These are phyloP conservation scores for Tetracladium maxilliforme DNA, from an alignment of 2,329 filamentous ascomycete genomes.

Conservation along the genomic window DNA sequence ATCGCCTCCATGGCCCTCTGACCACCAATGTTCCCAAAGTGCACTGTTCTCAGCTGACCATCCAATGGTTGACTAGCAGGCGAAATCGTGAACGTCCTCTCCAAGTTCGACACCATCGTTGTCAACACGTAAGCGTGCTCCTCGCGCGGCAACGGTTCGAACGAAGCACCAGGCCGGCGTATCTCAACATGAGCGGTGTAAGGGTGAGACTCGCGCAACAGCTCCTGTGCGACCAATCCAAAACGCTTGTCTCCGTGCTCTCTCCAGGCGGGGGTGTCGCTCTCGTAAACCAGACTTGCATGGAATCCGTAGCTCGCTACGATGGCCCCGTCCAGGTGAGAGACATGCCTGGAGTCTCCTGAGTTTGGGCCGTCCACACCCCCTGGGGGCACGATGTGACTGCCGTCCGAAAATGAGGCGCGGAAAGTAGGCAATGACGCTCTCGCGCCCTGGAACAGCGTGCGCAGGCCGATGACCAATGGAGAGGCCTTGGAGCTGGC, in stretches of 20 bases:
- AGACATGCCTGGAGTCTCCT: conserved; percentile 10
- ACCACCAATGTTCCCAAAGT: conserved; percentile 55
- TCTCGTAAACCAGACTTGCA: conserved; percentile 77
- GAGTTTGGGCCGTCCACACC: no score
- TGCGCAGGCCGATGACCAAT: conserved; percentile 34
- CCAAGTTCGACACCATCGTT: conserved; percentile 66
- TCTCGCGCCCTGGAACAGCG: conserved; percentile 41
- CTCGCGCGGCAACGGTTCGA: conserved; percentile 15
- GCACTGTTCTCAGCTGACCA: conserved; percentile 54
- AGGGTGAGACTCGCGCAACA: conserved; percentile 42
- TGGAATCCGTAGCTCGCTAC: conserved; percentile 88
- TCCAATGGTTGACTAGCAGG: conserved; percentile 58
- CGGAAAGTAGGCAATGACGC: conserved; percentile 45
- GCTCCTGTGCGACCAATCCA: conserved; percentile 66
- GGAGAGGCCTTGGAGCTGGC: conserved; percentile 17
- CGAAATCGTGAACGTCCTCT: conserved; percentile 70
- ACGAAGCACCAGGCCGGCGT: conserved; percentile 5
- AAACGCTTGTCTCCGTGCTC: conserved; percentile 67
- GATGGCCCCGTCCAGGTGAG: conserved; percentile 57
- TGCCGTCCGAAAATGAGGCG: conserved; percentile 43
- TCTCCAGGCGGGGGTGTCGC: conserved; percentile 71
- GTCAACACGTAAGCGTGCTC: conserved; percentile 65
- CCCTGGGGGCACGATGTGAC: conserved; percentile 25
- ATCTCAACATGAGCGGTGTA: conserved; percentile 34
- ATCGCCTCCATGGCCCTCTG: conserved; percentile 65